Evolutionary conservation across 352 stramenopile genomes (phyloP), one percentile per base, ranked within the genome.

Genomic region (Aphanomyces stellatus): DNA sequence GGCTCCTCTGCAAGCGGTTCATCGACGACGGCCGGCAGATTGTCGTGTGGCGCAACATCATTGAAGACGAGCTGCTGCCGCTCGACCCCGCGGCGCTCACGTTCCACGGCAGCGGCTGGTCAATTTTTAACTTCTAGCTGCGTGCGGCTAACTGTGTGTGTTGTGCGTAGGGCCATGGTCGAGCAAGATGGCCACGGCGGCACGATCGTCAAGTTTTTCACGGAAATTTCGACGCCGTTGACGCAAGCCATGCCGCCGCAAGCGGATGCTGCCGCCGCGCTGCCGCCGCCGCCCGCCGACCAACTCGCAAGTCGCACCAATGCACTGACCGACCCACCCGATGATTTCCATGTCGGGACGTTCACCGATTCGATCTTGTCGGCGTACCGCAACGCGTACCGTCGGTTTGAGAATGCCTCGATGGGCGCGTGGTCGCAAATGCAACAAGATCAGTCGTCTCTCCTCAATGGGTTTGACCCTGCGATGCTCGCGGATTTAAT

Each of bases 11-110:
- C 46, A 65, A 65, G 41, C 59, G 59, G 30, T 65, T 55, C 24
- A 22, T 65, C 24, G 59, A 65, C 57, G 37, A 53, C 10, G 24
- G 27, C 3, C 41, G 59, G 3, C 30, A 65, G 46, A 65, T 65
- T 56, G 59, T 65, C 25, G 59, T 65, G 6, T 65, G 59, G 59
- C 59, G 59, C 27, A 65, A 65, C 41, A 65, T 65, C 59, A 55
- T 65, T 3, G 59, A 65, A 33, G 59, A 65, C 24, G 35, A 33
- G 30, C 30, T 57, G 6, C 27, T 65, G 27, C 59, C 59, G 17
- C 35, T 65, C 19, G 59, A 65, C n/a, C 37, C 59, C 22, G 15
- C n/a, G 6, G 59, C 59, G 5, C 25, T 65, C 30, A 65, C 59
- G 13, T 65, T 65, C 25, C 49, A 65, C 25, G 59, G 59, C 41